These are phyloP conservation scores for Monosporascus sp. DNA, from an alignment of 2,329 filamentous ascomycete genomes.

Conservation along the genomic window DNA sequence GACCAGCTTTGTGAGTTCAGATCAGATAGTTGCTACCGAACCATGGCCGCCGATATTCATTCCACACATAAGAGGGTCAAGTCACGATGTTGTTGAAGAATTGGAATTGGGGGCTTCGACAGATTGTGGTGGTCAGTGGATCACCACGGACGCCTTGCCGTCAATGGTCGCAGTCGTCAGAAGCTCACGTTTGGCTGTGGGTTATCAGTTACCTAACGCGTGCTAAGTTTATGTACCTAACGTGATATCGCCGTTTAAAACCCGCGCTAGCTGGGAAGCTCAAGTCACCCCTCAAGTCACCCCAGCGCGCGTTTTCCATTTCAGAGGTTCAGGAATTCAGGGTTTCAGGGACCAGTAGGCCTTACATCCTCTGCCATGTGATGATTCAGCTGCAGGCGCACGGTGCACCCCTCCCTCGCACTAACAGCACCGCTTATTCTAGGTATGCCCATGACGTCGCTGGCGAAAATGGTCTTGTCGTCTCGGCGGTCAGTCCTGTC, in stretches of 20 bases:
- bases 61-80: not conserved
- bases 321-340: not conserved
- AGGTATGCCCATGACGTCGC: too few species aligned
- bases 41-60: conserved; percentile 10
- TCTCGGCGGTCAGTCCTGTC: too few species aligned
- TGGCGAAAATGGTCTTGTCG: too few species aligned
- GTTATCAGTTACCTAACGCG: too few species aligned
- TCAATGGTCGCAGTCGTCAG: too few species aligned
- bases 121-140: not conserved
- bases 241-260: too few species aligned
- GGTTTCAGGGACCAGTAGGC: not conserved
- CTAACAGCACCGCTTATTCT: too few species aligned
- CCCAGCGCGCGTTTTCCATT: not conserved
- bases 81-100: not conserved
- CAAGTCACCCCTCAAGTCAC: not conserved
- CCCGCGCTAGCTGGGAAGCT: not conserved
- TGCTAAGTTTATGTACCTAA: too few species aligned
- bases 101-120: not conserved
- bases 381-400: not conserved
- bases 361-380: not conserved
- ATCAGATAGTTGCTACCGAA: conserved; percentile 8
- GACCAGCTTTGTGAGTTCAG: too few species aligned
- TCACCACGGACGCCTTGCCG: too few species aligned
- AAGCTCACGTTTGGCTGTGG: too few species aligned
- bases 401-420: not conserved